Percentiles rank a stretch among this genome's conserved stretches.
These are phyloP conservation scores for Amaranthus hypochondriacus DNA, from an alignment of 148 eudicot species.

Conservation along the genomic window DNA sequence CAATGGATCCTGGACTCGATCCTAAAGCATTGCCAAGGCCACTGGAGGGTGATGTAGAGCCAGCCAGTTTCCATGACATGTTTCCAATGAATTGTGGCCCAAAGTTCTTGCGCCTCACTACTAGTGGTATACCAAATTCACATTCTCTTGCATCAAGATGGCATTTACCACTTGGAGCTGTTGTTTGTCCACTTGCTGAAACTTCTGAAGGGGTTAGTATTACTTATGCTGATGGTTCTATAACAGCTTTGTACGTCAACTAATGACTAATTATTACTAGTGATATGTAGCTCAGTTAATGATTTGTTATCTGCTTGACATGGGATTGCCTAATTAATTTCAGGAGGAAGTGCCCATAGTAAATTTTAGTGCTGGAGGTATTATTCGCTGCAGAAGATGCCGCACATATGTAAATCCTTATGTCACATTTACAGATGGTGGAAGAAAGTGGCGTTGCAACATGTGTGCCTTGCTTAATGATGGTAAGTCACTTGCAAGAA, in stretches of 20 bases:
- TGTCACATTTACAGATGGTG: slow-evolving; percentile 78
- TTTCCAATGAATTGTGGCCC: slow-evolving; percentile 76
- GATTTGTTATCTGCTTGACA: slow-evolving; percentile 13
- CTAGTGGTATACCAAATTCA: slow-evolving; percentile 79
- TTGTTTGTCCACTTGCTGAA: slow-evolving; percentile 98
- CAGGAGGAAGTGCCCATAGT: slow-evolving; percentile 97
- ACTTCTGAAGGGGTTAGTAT: slow-evolving; percentile 83
- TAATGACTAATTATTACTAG: neutral
- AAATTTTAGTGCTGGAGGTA: slow-evolving; percentile 79
- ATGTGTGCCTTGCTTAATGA: slow-evolving; percentile 91
- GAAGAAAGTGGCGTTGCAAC: slow-evolving; percentile 98
- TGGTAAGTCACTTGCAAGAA: slow-evolving; percentile 39
- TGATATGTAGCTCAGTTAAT: no score
- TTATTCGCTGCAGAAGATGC: slow-evolving; percentile 93
- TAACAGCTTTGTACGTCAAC: neutral
- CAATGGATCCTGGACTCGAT: slow-evolving; percentile 82
- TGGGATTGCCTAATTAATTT: slow-evolving; percentile 20
- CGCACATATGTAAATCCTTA: slow-evolving; percentile 94
- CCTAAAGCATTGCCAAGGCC: slow-evolving; percentile 76
- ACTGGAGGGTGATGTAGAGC: slow-evolving; percentile 77
- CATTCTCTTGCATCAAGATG: slow-evolving; percentile 91
- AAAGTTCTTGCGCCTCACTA: slow-evolving; percentile 71
- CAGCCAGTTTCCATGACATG: slow-evolving; percentile 42
- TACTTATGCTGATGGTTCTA: slow-evolving; percentile 7
- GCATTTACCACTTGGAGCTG: slow-evolving; percentile 98